phyloP scores from a whole-genome alignment of 352 stramenopile species.

The Phytophthora pluvialis region DNA sequence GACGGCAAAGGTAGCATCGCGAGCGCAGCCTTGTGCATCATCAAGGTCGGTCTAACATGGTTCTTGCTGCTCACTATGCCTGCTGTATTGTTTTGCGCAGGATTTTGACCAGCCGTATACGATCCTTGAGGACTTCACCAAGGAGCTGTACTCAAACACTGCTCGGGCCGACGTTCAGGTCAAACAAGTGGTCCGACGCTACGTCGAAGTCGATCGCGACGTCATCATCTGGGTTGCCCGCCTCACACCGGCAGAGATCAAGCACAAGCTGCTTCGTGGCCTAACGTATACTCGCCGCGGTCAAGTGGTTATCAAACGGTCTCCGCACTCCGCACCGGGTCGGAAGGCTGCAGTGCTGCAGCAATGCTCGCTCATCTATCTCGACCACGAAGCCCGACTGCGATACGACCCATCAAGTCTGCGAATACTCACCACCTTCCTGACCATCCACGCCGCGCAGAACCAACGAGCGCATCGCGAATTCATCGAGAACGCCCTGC shows the following conservation, averaged over 20 bases:
- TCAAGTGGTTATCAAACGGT: constrained; percentile 40
- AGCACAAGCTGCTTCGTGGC: constrained; percentile 27
- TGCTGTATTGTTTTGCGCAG: constrained; percentile 18
- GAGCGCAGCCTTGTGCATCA: neutral
- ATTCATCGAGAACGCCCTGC: constrained; percentile 11
- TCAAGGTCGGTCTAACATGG: neutral
- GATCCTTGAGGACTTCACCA: constrained; percentile 38
- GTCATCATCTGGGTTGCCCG: constrained; percentile 41
- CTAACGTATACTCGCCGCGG: constrained; percentile 37
- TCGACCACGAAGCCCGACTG: constrained; percentile 16
- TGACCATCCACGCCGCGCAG: constrained; percentile 19
- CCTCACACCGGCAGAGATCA: constrained; percentile 37
- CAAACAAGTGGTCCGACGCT: constrained; percentile 39
- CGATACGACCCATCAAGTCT: constrained; percentile 19
- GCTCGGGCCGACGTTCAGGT: constrained; percentile 33
- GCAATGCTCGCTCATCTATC: constrained; percentile 24
- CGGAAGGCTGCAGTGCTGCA: constrained; percentile 13
- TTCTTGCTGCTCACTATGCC: constrained; percentile 23
- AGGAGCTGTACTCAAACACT: constrained; percentile 34
- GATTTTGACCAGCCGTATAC: constrained; percentile 35
- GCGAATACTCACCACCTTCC: constrained; percentile 10
- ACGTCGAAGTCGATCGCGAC: constrained; percentile 38
- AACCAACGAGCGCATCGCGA: constrained; percentile 22
- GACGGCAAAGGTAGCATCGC: constrained; percentile 35
- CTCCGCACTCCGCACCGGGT: constrained; percentile 11